Conservation (phyloP, 2,329 filamentous ascomycete genomes). For the Phoma sp. region DNA sequence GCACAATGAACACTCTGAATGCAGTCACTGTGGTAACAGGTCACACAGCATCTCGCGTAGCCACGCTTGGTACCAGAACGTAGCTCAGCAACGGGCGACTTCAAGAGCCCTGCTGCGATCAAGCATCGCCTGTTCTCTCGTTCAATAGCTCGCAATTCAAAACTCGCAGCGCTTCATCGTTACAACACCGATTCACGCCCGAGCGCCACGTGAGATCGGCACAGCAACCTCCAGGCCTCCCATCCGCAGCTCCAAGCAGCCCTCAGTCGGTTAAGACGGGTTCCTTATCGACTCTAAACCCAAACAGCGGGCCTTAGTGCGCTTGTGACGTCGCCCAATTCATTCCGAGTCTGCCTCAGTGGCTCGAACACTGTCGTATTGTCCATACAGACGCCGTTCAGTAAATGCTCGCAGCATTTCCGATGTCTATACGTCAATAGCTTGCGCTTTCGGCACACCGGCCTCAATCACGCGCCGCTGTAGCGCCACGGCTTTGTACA, state of each 20-base stretch:
- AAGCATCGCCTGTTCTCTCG: not conserved
- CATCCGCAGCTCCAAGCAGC: slow-evolving; percentile 14
- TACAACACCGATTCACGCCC: slow-evolving; percentile 1
- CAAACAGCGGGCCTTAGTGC: slow-evolving; percentile 11
- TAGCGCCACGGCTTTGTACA: slow-evolving; percentile 7
- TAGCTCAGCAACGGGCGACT: not conserved
- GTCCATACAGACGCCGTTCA: slow-evolving; percentile 6
- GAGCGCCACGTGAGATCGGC: slow-evolving; percentile 24
- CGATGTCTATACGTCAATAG: slow-evolving; percentile 11
- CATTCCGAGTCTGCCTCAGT: slow-evolving; percentile 9
- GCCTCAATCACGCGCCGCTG: slow-evolving; percentile 13
- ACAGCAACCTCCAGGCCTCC: slow-evolving; percentile 24
- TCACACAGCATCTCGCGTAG: not conserved
- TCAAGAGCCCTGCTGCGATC: not conserved
- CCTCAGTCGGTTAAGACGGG: slow-evolving; percentile 29
- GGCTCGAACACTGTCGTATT: slow-evolving; percentile 2
- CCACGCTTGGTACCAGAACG: not conserved
- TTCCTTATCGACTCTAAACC: slow-evolving; percentile 9
- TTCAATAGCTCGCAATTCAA: slow-evolving; percentile 1
- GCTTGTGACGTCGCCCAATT: slow-evolving; percentile 28
- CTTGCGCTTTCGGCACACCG: slow-evolving; percentile 11
- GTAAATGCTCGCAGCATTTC: slow-evolving; percentile 5
- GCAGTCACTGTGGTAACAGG: slow-evolving; percentile 7
- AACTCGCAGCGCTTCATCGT: slow-evolving; percentile 6
- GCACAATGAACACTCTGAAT: not conserved